Percentiles rank a stretch among this genome's conserved stretches.
These are phyloP conservation scores for Cryphonectria nitschkei DNA, from an alignment of 2,329 filamentous ascomycete species.

Conservation along the genomic window DNA sequence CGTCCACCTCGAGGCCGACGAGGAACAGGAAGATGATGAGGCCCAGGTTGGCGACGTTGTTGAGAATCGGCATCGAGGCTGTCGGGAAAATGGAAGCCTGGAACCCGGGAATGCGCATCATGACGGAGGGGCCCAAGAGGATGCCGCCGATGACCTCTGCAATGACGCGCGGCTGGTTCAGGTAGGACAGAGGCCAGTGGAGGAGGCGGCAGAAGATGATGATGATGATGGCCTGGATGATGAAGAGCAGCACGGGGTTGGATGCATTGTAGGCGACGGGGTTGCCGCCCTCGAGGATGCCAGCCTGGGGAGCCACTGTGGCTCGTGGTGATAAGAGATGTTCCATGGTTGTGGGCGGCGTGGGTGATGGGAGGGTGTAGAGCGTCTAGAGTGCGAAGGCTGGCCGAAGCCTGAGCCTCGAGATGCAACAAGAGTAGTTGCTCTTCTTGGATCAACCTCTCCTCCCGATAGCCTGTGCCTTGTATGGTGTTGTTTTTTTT, in stretches of 20 bases:
- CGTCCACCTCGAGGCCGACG: conserved; percentile 84
- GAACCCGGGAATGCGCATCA: conserved; percentile 85
- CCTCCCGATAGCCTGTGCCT: too few relatives aligned
- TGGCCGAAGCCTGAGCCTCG: too few relatives aligned
- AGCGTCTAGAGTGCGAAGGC: too few relatives aligned
- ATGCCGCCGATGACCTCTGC: conserved; percentile 80
- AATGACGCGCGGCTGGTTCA: conserved; percentile 77
- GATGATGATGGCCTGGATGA: conserved; percentile 71
- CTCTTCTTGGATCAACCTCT: too few relatives aligned
- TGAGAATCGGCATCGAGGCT: conserved; percentile 74
- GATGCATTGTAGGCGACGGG: conserved; percentile 64
- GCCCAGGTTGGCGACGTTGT: conserved; percentile 80
- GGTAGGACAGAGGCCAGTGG: conserved; percentile 70
- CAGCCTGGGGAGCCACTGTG: conserved; percentile 41
- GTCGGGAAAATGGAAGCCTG: conserved; percentile 74
- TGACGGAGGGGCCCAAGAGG: conserved; percentile 81
- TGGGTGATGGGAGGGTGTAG: too few relatives aligned
- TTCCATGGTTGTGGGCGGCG: conserved; percentile 43
- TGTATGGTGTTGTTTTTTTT: too few relatives aligned
- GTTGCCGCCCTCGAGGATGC: conserved; percentile 67
- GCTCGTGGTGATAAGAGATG: conserved; percentile 7
- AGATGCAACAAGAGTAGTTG: too few relatives aligned
- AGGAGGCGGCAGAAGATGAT: conserved; percentile 75
- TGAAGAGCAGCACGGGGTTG: conserved; percentile 71
- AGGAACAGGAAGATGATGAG: conserved; percentile 85